Evolutionary conservation across 2,329 filamentous ascomycete genomes (phyloP).

Genomic region (Coniochaeta pulveracea): DNA sequence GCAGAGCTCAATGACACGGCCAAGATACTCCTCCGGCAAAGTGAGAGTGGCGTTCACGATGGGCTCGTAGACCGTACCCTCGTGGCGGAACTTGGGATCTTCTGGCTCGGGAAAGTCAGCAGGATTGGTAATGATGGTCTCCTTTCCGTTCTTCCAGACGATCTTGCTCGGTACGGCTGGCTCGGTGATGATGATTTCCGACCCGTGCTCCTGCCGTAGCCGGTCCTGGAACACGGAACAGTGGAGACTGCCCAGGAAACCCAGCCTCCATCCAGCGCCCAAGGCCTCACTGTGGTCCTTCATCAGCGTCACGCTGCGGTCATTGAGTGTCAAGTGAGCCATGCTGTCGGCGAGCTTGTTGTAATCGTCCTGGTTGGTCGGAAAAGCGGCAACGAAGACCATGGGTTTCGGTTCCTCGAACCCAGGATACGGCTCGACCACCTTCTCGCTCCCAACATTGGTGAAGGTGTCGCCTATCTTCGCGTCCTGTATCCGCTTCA

Average conservation of each 20-base stretch:
- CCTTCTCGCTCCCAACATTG: slow-evolving; percentile 60
- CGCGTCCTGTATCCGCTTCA: slow-evolving; percentile 93
- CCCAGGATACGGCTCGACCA: slow-evolving; percentile 72
- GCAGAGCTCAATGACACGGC: slow-evolving; percentile 89
- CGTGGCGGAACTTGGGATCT: slow-evolving; percentile 27
- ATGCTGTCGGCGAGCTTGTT: slow-evolving; percentile 86
- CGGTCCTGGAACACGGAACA: slow-evolving; percentile 99
- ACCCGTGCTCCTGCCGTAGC: slow-evolving; percentile 84
- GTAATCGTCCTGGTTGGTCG: slow-evolving; percentile 82
- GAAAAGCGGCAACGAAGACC: slow-evolving; percentile 97
- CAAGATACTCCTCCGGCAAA: slow-evolving; percentile 85
- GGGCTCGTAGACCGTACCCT: slow-evolving; percentile 37
- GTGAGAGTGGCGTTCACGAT: slow-evolving; percentile 80
- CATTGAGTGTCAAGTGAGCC: slow-evolving; percentile 84
- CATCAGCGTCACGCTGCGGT: slow-evolving; percentile 84
- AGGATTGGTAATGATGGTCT: slow-evolving; percentile 74
- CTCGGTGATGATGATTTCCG: slow-evolving; percentile 92
- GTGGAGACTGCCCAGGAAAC: slow-evolving; percentile 91
- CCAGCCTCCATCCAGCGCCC: slow-evolving; percentile 85
- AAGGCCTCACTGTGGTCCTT: slow-evolving; percentile 93
- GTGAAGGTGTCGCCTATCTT: slow-evolving; percentile 96
- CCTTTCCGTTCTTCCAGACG: slow-evolving; percentile 63
- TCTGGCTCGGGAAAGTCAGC: slow-evolving; percentile 71
- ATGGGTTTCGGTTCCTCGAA: slow-evolving; percentile 98
- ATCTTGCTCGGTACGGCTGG: slow-evolving; percentile 90